phyloP scores from a whole-genome alignment of 2,329 filamentous ascomycete species.

The Penicillium thymicola region DNA sequence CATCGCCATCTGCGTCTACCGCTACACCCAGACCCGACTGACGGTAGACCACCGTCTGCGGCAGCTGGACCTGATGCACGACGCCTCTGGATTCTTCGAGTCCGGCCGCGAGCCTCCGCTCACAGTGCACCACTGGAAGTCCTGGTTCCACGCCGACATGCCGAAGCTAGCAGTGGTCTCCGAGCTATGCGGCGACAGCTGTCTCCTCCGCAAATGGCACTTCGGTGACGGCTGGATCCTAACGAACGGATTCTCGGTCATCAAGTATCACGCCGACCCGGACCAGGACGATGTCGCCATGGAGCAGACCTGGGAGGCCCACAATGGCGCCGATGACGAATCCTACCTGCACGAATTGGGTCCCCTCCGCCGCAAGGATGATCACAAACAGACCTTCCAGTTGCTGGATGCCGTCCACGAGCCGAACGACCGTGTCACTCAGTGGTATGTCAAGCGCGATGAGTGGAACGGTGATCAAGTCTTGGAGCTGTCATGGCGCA shows the following conservation, averaged over 20 bases:
- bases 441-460: conserved; percentile 54
- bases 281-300: conserved; percentile 46
- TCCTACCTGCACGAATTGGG: conserved; percentile 55
- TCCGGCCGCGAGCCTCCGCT: conserved; percentile 51
- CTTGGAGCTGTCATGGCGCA: conserved; percentile 40
- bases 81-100: conserved; percentile 60
- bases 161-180: conserved; percentile 50
- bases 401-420: conserved; percentile 48
- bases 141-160: conserved; percentile 54
- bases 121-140: conserved; percentile 63
- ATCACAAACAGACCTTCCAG: conserved; percentile 53
- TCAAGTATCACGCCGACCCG: conserved; percentile 46
- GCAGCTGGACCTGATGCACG: conserved; percentile 56
- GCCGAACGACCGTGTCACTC: conserved; percentile 46
- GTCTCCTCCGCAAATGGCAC: conserved; percentile 56
- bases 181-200: conserved; percentile 54
- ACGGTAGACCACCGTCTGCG: conserved; percentile 55
- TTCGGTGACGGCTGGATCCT: conserved; percentile 50
- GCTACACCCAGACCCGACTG: conserved; percentile 53
- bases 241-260: conserved; percentile 59
- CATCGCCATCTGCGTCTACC: conserved; percentile 57
- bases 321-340: conserved; percentile 41
- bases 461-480: conserved; percentile 40
- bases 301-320: conserved; percentile 55
- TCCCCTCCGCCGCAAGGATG: conserved; percentile 46